Base-by-base conservation (phyloP, 805 yeast genomes). In the Metschnikowia henanensis region DNA sequence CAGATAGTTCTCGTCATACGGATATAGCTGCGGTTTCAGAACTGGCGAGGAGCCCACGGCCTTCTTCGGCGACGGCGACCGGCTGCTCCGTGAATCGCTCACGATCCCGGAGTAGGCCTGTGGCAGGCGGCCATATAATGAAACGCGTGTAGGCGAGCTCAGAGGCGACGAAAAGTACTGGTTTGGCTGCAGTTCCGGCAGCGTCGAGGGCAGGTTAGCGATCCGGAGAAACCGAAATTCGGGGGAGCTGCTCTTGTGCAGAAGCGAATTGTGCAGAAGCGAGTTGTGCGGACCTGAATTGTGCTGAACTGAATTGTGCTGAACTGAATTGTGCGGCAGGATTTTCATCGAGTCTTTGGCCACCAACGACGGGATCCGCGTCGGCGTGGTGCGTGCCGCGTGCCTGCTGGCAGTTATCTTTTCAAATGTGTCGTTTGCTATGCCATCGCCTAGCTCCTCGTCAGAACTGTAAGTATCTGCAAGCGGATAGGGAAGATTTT, bases 41-140 rank as follows among this genome's bases (percentile, higher is more conserved):
- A 28, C 15, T 19, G 6, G 65, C 1, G 67, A 64, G 7, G 65
- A 56, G 20, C 59, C 42, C 3, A 56, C 56, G 32, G 50, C 55
- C 44, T 60, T 63, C 32, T 51, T 54, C 1, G 71, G 68, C 12
- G 70, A 62, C 0, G 68, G 64, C 0, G 68, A 63, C 20, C 63
- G 38, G 41, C 62, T 55, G 33, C 51, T 37, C 12, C 53, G 42
- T 29, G 44, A 48, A 16, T 45, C 53, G 25, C 40, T 40, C 5
- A 49, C 47, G 10, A 45, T 35, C 2, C 50, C 51, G 16, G 55
- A 45, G 38, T 52, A 49, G 33, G 37, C 46, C 13, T 43, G 39
- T 16, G 45, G 22, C 37, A 34, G 49, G 9, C 42, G 21, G 3
- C 42, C 36, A 10, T 35, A 36, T 3, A 41, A 21, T 18, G 39